Evolutionary conservation across 169 alveolate species (phyloP).

Genomic region (Ichthyophthirius multifiliis): DNA sequence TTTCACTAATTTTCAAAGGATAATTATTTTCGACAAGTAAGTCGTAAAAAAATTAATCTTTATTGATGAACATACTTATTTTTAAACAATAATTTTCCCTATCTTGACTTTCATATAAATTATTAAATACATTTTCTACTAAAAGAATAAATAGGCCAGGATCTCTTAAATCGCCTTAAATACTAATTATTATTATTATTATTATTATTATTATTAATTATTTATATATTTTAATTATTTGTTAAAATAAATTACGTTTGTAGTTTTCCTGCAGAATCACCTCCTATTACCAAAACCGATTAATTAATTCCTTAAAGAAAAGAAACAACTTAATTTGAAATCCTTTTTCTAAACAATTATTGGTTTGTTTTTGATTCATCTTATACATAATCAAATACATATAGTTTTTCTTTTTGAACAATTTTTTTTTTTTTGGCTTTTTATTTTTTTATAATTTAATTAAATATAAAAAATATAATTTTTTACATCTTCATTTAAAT

Average conservation of each 20-base stretch:
- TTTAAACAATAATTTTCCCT: not conserved
- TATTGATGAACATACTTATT: not conserved
- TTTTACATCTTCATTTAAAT: not conserved
- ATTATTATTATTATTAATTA: too few species aligned
- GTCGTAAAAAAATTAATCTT: not conserved
- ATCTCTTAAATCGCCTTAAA: not conserved
- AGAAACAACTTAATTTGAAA: not conserved
- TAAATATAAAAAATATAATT: not conserved
- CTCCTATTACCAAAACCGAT: not conserved
- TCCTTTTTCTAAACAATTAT: not conserved
- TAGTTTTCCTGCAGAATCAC: not conserved
- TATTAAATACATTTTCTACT: not conserved
- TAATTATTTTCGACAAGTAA: not conserved
- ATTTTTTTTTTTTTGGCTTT: conserved; percentile 2
- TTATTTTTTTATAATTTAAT: not conserved
- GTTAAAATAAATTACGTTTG: not conserved
- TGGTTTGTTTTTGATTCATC: not conserved
- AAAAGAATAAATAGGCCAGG: not conserved
- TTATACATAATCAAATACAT: not conserved
- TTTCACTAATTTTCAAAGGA: not conserved
- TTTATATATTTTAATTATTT: not conserved
- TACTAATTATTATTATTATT: not conserved
- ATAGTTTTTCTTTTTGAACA: not conserved
- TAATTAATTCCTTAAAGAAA: not conserved
- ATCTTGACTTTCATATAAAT: not conserved